A percentile compares a stretch with the other conserved stretches of the same genome.
These are phyloP conservation scores for Penicillium ucsense DNA, from an alignment of 495 filamentous ascomycete species.

Conservation along the genomic window DNA sequence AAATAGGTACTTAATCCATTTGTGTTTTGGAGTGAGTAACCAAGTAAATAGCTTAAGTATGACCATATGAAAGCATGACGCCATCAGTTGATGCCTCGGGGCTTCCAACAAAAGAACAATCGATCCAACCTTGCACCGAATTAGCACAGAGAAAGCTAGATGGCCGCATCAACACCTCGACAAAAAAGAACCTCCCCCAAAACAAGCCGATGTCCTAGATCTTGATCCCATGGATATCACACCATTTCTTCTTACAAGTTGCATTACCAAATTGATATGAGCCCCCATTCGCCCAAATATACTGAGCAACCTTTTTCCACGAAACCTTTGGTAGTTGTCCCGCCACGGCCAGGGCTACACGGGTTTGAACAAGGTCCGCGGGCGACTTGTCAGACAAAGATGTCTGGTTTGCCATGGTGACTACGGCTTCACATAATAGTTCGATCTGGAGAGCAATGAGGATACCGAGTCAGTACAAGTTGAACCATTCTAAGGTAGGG, in stretches of 20 bases:
- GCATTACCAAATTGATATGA: slow-evolving; percentile 79
- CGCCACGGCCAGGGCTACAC: not conserved
- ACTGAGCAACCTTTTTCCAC: slow-evolving; percentile 74
- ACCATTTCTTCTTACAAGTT: slow-evolving; percentile 79
- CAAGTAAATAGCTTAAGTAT: too few relatives aligned
- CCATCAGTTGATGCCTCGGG: too few relatives aligned
- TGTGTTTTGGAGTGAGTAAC: too few relatives aligned
- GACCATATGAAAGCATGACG: too few relatives aligned
- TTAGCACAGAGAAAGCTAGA: too few relatives aligned
- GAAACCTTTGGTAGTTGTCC: slow-evolving; percentile 45
- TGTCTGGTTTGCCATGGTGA: slow-evolving; percentile 21
- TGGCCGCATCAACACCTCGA: too few relatives aligned
- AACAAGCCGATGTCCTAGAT: not conserved
- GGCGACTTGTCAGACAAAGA: not conserved
- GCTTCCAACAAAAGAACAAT: too few relatives aligned
- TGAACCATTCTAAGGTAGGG: too few relatives aligned
- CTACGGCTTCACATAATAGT: slow-evolving; percentile 29
- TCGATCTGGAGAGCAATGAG: slow-evolving; percentile 13
- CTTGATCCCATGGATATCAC: slow-evolving; percentile 22
- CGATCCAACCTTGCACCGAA: too few relatives aligned
- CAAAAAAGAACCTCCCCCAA: too few relatives aligned
- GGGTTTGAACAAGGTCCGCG: not conserved
- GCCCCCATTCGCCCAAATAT: slow-evolving; percentile 61
- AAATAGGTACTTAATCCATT: too few relatives aligned
- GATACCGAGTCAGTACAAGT: not conserved